Conservation (phyloP, 179 eudicot species). For the Actinidia arguta region DNA sequence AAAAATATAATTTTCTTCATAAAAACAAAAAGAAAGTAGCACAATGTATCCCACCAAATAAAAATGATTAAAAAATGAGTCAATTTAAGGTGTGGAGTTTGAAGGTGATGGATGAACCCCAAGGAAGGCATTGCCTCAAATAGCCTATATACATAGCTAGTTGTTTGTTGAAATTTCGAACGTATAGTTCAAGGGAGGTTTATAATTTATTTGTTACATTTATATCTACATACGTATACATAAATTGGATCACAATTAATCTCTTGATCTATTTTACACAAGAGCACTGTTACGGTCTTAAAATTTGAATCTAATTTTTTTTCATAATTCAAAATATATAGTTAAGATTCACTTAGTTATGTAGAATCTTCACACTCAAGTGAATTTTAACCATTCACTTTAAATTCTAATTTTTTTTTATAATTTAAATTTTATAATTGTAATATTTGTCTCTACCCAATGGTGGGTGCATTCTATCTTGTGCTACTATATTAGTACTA, state of each 20-base stretch:
- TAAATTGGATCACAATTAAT: slow-evolving; percentile 16
- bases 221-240: not conserved
- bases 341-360: too few species aligned
- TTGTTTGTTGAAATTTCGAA: slow-evolving; percentile 24
- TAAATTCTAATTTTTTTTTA: too few species aligned
- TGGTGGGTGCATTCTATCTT: slow-evolving; percentile 25
- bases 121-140: slow-evolving; percentile 18
- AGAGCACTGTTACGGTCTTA: too few species aligned
- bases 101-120: slow-evolving; percentile 26
- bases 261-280: too few species aligned
- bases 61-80: not conserved
- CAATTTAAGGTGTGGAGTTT: slow-evolving; percentile 15
- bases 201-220: slow-evolving; percentile 13
- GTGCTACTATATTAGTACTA: not conserved
- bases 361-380: too few species aligned
- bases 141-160: not conserved
- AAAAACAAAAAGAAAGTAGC: not conserved
- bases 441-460: not conserved
- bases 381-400: too few species aligned
- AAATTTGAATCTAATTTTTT: too few species aligned
- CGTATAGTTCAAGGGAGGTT: slow-evolving; percentile 21
- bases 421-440: too few species aligned
- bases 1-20: too few species aligned
- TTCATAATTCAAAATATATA: too few species aligned
- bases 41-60: not conserved